Conservation (phyloP, 352 stramenopile species). For the Pythium pyrilobum region DNA sequence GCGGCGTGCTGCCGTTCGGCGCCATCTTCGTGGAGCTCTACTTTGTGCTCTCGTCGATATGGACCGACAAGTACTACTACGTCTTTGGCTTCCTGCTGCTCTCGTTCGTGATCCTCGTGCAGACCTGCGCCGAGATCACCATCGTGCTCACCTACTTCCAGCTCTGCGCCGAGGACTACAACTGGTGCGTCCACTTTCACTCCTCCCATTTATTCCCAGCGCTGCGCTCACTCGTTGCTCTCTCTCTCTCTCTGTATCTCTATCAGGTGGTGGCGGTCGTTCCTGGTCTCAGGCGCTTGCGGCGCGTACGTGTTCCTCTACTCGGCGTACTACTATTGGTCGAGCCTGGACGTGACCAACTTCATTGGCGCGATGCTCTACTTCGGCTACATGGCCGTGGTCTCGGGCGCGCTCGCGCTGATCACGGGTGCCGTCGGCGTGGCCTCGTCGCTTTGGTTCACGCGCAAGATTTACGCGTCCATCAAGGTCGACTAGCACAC, state of each 20-base stretch:
- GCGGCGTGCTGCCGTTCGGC: conserved; percentile 98
- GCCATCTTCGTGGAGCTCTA: conserved; percentile 99
- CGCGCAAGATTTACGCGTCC: conserved; percentile 96
- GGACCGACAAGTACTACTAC: conserved; percentile 99
- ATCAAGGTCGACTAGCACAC: conserved; percentile 95
- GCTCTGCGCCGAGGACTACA: conserved; percentile 99
- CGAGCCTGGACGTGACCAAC: conserved; percentile 92
- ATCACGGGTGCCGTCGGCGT: conserved; percentile 97
- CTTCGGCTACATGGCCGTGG: conserved; percentile 99
- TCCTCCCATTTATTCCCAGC: background rate
- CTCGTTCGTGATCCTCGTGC: conserved; percentile 97
- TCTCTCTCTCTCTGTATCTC: background rate
- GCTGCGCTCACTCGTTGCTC: background rate
- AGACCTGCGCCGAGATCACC: conserved; percentile 99
- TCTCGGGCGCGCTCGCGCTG: conserved; percentile 94
- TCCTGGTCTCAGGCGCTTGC: conserved; percentile 95
- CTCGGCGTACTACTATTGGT: conserved; percentile 98
- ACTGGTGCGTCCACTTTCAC: conserved; percentile 87
- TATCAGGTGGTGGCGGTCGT: conserved; percentile 97
- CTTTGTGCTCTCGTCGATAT: conserved; percentile 98
- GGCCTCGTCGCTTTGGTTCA: conserved; percentile 97
- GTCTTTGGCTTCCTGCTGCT: conserved; percentile 99
- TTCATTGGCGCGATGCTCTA: conserved; percentile 92
- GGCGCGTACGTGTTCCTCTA: conserved; percentile 99
- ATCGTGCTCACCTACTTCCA: conserved; percentile 99